Base-by-base conservation (phyloP, 805 yeast species). In the Alloascoidea hylecoeti region DNA sequence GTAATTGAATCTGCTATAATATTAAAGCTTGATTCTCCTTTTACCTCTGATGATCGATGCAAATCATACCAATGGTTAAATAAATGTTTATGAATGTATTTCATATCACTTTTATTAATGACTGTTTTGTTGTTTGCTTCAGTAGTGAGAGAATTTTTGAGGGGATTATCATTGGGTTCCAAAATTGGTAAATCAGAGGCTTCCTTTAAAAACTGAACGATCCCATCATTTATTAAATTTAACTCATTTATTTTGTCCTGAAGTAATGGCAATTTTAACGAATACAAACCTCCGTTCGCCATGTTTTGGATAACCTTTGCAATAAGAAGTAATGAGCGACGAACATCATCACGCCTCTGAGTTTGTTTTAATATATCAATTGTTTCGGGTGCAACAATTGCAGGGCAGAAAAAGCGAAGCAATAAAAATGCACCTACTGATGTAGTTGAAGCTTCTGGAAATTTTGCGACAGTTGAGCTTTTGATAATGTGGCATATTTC, bases 361-460 rank as follows among this genome's bases (percentile, higher is more conserved):
- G 46, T 36, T 12, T 28, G 18, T 4, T 39, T 41, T 15, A 55
- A 35, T 5, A 55, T 38, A 9, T 48, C 54, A 33, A 47, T 63
- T 5, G 68, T 60, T 41, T 81, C 92, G 0, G 95, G 95, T 33
- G 83, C 72, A 3, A 84, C 83, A 44, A 85, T 70, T 0, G 88
- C 89, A 4, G 95, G 95, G 50, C 94, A 78, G 37, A 77, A 63
- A 42, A 77, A 70, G 40, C 89, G 60, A 44, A 85, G 61, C 49
- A 85, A 83, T 33, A 85, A 56, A 49, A 80, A 85, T 0, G 94
- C 79, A 0, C 94, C 89, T 13, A 81, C 79, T 1, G 94, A 85
- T 32, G 75, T 64, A 30, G 70, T 63, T 35, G 74, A 72, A 35
- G 75, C 75, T 23, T 23, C 76, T 1, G 76, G 78, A 45, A 79